Percentiles rank a stretch among this genome's conserved stretches.
Evolutionary conservation across 495 filamentous ascomycete genomes (phyloP).

Genomic region (Achaetomiella virescens): DNA sequence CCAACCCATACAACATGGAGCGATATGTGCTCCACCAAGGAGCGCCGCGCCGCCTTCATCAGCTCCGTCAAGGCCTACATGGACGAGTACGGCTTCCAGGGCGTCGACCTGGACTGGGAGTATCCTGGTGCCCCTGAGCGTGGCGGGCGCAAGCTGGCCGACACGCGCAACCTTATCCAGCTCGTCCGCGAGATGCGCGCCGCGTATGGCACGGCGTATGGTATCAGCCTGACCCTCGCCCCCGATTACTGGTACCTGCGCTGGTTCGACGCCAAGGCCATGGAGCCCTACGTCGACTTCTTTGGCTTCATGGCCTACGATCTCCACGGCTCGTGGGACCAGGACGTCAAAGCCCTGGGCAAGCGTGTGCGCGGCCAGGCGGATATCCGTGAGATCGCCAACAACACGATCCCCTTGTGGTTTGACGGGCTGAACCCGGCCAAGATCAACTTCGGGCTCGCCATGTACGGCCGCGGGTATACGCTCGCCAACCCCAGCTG

Average conservation of each 20-base stretch:
- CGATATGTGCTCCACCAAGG: conserved; percentile 2
- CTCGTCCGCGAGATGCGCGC: conserved; percentile 31
- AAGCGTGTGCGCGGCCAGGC: conserved; percentile 39
- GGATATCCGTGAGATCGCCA: conserved; percentile 51
- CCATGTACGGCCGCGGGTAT: conserved; percentile 47
- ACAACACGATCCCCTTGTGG: conserved; percentile 44
- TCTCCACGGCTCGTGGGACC: conserved; percentile 36
- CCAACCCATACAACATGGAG: conserved; percentile 27
- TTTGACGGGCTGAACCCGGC: conserved; percentile 35
- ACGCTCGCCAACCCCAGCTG: conserved; percentile 21
- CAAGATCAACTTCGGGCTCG: conserved; percentile 44
- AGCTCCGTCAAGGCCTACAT: conserved; percentile 40
- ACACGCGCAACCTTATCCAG: conserved; percentile 39
- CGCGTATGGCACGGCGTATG: neutral
- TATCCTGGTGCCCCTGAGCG: conserved; percentile 47
- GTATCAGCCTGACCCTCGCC: conserved; percentile 37
- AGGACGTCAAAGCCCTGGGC: conserved; percentile 21
- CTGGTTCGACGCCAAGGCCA: conserved; percentile 39
- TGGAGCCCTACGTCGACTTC: conserved; percentile 39
- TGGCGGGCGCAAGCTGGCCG: conserved; percentile 33
- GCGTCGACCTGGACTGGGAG: conserved; percentile 50
- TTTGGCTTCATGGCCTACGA: conserved; percentile 54
- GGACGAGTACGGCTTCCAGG: conserved; percentile 43
- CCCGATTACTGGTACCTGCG: conserved; percentile 46
- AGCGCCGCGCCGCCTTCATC: conserved; percentile 36